Evolutionary conservation across 345 rosid genomes (phyloP), one percentile per base, ranked within the genome.

Genomic region (Corymbia maculata): DNA sequence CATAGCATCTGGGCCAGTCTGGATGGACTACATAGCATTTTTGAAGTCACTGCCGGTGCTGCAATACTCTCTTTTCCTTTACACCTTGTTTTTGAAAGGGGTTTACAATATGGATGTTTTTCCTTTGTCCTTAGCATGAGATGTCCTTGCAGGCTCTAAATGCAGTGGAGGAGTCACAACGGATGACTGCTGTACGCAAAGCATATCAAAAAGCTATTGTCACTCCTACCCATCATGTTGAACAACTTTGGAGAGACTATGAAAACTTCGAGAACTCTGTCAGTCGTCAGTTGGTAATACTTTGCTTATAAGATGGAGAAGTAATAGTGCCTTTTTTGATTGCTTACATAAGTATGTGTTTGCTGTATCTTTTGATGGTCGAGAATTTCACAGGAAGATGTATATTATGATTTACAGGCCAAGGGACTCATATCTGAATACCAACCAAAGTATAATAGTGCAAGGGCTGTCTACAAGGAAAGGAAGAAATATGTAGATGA

Each of bases 191-290:
- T 49, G 89, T 96, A 57, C 93, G 98, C 52, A 98, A 96, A 93
- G 94, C 91, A 70, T 97, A 96, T 92, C 99, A 97, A 87, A 96
- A 90, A 88, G 99, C 99, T 86, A 94, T 96, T 90, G 88, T 97
- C 89, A 96, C 97, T 87, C 99, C 99, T 2, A 96, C 93, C 89
- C 97, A 96, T 93, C 97, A 96, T 52, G 93, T 96, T 89, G 99
- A 97, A 86, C 99, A 97, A 91, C 96, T 97, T 49, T 97, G 99
- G 99, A 96, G 91, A 92, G 99, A 96, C 57, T 97, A 96, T 90
- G 99, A 96, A 91, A 92, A 91, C 94, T 97, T 97, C 57, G 99
- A 97, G 91, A 97, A 96, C 90, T 93, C 98, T 87, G 99, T 96
- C 86, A 97, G 93, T 93, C 96, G 98, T 84, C 99, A 96, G 88